These are phyloP conservation scores for Talaromyces sp. DNA, from an alignment of 2,329 filamentous ascomycete genomes.

Conservation along the genomic window DNA sequence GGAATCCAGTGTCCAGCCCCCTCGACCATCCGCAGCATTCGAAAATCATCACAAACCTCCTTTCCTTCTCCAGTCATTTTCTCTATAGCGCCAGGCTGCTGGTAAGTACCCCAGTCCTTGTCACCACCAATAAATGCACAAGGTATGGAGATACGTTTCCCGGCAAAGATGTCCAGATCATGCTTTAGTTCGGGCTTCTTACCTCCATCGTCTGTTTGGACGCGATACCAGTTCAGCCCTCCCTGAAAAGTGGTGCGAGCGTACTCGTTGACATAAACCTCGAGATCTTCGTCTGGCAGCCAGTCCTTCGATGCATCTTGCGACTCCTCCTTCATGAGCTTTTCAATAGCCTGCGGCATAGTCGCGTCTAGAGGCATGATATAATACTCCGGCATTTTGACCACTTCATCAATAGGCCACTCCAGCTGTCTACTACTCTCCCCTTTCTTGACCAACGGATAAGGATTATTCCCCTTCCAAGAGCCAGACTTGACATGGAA, in stretches of 20 bases:
- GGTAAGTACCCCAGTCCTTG: constrained; percentile 66
- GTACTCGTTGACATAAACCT: constrained; percentile 61
- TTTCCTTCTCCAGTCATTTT: constrained; percentile 42
- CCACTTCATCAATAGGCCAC: constrained; percentile 58
- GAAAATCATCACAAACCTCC: constrained; percentile 53
- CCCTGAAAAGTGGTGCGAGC: constrained; percentile 62
- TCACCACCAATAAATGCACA: constrained; percentile 60
- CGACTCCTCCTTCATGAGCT: constrained; percentile 54
- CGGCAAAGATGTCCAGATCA: constrained; percentile 59
- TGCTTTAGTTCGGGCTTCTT: constrained; percentile 36
- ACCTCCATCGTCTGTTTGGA: constrained; percentile 43
- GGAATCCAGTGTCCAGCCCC: constrained; percentile 68
- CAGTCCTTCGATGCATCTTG: constrained; percentile 46
- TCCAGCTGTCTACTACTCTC: constrained; percentile 17
- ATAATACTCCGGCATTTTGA: constrained; percentile 65
- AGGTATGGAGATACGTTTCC: constrained; percentile 60
- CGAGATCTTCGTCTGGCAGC: constrained; percentile 58
- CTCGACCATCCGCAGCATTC: constrained; percentile 53
- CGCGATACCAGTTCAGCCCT: constrained; percentile 65
- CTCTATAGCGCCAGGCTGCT: constrained; percentile 63
- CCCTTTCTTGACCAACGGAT: constrained; percentile 39
- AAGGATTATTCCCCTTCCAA: constrained; percentile 55
- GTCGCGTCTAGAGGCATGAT: constrained; percentile 58
- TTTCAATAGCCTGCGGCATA: constrained; percentile 58
- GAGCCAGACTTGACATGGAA: constrained; percentile 65